Evolutionary conservation across 192 early-diverging fungal genomes (phyloP).

Genomic region (Backusella tuberculispora): DNA sequence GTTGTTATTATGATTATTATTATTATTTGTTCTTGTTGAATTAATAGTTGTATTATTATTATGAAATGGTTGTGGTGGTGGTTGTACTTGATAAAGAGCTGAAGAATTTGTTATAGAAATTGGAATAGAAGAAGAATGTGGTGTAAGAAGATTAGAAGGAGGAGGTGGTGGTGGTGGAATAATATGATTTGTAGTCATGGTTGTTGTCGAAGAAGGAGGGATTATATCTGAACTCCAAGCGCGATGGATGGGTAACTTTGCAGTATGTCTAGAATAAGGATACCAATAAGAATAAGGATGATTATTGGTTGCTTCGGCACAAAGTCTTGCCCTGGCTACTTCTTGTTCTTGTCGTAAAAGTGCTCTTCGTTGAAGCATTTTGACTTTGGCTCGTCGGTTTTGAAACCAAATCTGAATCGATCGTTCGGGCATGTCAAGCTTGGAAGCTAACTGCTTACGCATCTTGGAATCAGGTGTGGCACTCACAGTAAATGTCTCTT

Average conservation of each 20-base stretch:
- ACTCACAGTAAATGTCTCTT: conserved; percentile 68
- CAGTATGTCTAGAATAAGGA: neutral
- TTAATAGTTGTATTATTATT: neutral
- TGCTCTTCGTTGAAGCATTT: conserved; percentile 52
- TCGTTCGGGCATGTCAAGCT: conserved; percentile 69
- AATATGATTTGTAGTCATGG: neutral
- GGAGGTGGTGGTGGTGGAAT: neutral
- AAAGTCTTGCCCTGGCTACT: conserved; percentile 19
- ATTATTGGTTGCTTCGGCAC: conserved; percentile 29
- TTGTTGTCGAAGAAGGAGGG: neutral
- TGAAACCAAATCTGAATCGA: conserved; percentile 89
- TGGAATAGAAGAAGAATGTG: conserved; percentile 16
- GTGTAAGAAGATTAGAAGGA: neutral
- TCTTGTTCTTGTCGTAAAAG: conserved; percentile 43
- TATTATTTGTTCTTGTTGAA: neutral
- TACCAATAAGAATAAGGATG: conserved; percentile 13
- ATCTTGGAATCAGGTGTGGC: conserved; percentile 67
- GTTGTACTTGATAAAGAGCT: too few relatives aligned
- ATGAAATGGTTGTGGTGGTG: neutral
- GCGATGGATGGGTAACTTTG: conserved; percentile 34
- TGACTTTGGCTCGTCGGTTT: conserved; percentile 79
- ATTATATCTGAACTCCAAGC: conserved; percentile 42
- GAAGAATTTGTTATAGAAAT: neutral
- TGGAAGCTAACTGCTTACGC: conserved; percentile 66
- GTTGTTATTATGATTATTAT: neutral